phyloP scores from a whole-genome alignment of 306 rosid genomes.

The Abrus pulchellus region DNA sequence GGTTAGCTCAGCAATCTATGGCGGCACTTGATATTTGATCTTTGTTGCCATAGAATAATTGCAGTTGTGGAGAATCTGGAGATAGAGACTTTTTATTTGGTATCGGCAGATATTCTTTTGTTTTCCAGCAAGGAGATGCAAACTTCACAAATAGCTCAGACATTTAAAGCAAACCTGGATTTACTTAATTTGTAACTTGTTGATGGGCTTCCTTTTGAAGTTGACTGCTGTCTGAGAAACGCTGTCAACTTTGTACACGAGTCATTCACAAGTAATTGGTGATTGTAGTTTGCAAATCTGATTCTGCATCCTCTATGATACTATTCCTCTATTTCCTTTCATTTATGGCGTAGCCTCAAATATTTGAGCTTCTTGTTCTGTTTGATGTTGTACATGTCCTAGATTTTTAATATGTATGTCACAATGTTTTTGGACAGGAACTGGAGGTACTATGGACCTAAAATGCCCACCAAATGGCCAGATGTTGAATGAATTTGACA shows the following conservation, averaged over 20 bases:
- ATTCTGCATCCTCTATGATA: slow-evolving; percentile 15
- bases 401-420: slow-evolving; percentile 16
- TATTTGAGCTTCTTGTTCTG: slow-evolving; percentile 25
- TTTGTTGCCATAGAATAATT: slow-evolving; percentile 32
- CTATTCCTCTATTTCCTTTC: slow-evolving; percentile 16
- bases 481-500: slow-evolving; percentile 65
- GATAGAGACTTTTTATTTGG: slow-evolving; percentile 1
- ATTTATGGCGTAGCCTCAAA: slow-evolving; percentile 6
- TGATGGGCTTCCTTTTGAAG: slow-evolving; percentile 29
- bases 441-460: slow-evolving; percentile 61
- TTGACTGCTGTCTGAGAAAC: slow-evolving; percentile 28
- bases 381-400: slow-evolving; percentile 4
- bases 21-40: slow-evolving; percentile 1
- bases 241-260: slow-evolving; percentile 26
- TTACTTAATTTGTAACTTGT: slow-evolving; percentile 25
- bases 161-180: slow-evolving; percentile 22
- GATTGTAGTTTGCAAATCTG: slow-evolving; percentile 37
- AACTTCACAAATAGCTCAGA: slow-evolving; percentile 28
- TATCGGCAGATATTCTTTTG: slow-evolving; percentile 19
- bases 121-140: slow-evolving; percentile 26
- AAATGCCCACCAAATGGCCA: slow-evolving; percentile 73
- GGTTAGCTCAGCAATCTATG: slow-evolving; percentile 12
- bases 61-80: slow-evolving; percentile 1
- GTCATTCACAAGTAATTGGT: slow-evolving; percentile 31
- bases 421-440: slow-evolving; percentile 60